Evolutionary conservation across 75 land plant genomes (phyloP), one percentile per base, ranked within the genome.

Genomic region (Cryptomeria japonica): DNA sequence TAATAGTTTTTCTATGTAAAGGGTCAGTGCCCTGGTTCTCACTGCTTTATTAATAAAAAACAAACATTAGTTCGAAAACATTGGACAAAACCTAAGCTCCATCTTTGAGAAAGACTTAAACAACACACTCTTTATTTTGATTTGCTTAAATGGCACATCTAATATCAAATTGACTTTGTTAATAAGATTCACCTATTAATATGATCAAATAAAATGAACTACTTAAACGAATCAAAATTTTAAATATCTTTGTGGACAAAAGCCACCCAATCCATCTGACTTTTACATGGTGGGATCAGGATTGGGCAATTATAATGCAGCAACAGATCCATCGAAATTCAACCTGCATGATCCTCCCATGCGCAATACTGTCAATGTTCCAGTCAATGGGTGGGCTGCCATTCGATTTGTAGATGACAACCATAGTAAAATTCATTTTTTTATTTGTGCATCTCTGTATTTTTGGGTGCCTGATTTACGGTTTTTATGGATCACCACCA

Each of bases 41-140:
- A n/a, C n/a, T n/a, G n/a, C n/a, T n/a, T n/a, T n/a, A n/a, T n/a
- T n/a, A n/a, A n/a, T n/a, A n/a, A n/a, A n/a, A n/a, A n/a, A n/a
- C n/a, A n/a, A n/a, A n/a, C n/a, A n/a, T n/a, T n/a, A 85, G 7
- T 95, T 91, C 90, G 88, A 95, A 87, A 94, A 89, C 87, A 95
- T 95, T 2, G 95, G 94, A 3, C n/a, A 22, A 36, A 88, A 86
- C 86, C 58, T 91, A 38, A 88, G 89, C 82, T 49, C 87, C 3
- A 88, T 70, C 38, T 77, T 73, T 2, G 91, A 86, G 18, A 83
- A 87, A 78, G 80, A n/a, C n/a, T n/a, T n/a, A n/a, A n/a, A n/a
- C n/a, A n/a, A n/a, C n/a, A n/a, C n/a, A n/a, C n/a, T n/a, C n/a
- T n/a, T n/a, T n/a, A n/a, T n/a, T n/a, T n/a, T n/a, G n/a, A n/a